A percentile compares a stretch with the other conserved stretches of the same genome.
phyloP scores from a whole-genome alignment of 2,329 filamentous ascomycete species.

The Ilyonectria destructans region DNA sequence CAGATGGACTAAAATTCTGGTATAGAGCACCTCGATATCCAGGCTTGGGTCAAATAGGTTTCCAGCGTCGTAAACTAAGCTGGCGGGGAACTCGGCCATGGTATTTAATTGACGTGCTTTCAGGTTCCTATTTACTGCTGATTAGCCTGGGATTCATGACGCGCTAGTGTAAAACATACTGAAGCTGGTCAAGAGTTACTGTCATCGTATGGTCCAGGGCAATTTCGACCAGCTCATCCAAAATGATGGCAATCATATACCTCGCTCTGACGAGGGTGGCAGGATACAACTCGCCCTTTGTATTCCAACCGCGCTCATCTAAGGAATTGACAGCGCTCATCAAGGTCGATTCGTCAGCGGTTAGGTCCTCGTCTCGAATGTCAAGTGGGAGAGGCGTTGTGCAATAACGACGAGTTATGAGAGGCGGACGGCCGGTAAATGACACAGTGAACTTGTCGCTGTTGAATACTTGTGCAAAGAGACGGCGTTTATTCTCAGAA shows the following conservation, averaged over 20 bases:
- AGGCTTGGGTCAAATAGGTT: constrained; percentile 7
- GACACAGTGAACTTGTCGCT: constrained; percentile 58
- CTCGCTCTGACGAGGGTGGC: constrained; percentile 64
- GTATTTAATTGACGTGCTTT: constrained; percentile 20
- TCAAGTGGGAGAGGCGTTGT: constrained; percentile 25
- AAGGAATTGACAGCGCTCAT: not conserved
- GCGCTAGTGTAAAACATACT: constrained; percentile 29
- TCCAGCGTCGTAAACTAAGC: constrained; percentile 15
- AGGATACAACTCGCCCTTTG: constrained; percentile 52
- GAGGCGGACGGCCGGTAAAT: constrained; percentile 61
- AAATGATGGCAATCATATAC: constrained; percentile 64
- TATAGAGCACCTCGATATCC: constrained; percentile 4
- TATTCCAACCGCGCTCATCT: constrained; percentile 23
- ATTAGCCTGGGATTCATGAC: constrained; percentile 2
- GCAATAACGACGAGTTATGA: constrained; percentile 35
- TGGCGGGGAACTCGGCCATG: constrained; percentile 17
- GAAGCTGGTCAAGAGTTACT: constrained; percentile 35
- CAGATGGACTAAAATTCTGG: constrained; percentile 23
- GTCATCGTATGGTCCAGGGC: constrained; percentile 59
- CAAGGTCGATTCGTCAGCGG: constrained; percentile 5
- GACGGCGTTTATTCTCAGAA: constrained; percentile 38
- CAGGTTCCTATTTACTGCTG: constrained; percentile 8
- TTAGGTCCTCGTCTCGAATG: constrained; percentile 19
- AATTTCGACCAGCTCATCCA: constrained; percentile 74
- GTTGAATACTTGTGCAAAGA: constrained; percentile 53